Conservation (phyloP, 1,284 basidiomycete species). For the Fomitopsis palustris region DNA sequence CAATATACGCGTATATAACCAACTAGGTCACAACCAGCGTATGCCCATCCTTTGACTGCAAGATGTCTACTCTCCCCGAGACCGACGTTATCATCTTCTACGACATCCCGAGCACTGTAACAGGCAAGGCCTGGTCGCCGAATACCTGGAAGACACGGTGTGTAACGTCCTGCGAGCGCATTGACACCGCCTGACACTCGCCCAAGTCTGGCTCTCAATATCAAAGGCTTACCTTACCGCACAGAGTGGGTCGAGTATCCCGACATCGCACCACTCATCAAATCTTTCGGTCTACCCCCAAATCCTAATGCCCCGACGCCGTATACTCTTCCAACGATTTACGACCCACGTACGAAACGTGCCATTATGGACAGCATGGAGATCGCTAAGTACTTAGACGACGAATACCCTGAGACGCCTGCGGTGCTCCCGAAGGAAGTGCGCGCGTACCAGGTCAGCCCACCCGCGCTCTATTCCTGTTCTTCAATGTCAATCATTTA, state of each 20-base stretch:
- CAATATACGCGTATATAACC: too few species aligned
- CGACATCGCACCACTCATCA: conserved; percentile 20
- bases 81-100: background rate
- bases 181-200: background rate
- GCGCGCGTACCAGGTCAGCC: conserved; percentile 21
- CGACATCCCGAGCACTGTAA: background rate
- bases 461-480: too few species aligned
- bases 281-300: background rate
- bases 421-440: conserved; percentile 15
- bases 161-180: background rate
- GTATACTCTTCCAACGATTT: conserved; percentile 25
- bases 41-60: background rate
- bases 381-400: conserved; percentile 31
- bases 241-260: conserved; percentile 31
- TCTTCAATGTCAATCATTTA: too few species aligned
- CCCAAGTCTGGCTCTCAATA: conserved; percentile 20
- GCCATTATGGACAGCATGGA: conserved; percentile 25
- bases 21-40: too few species aligned
- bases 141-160: background rate
- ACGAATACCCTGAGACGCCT: conserved; percentile 22
- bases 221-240: conserved; percentile 26
- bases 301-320: background rate
- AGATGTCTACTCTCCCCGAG: background rate
- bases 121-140: background rate
- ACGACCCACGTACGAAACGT: conserved; percentile 21